Conservation (phyloP, 768 basidiomycete genomes). For the Amanita brunnescens region DNA sequence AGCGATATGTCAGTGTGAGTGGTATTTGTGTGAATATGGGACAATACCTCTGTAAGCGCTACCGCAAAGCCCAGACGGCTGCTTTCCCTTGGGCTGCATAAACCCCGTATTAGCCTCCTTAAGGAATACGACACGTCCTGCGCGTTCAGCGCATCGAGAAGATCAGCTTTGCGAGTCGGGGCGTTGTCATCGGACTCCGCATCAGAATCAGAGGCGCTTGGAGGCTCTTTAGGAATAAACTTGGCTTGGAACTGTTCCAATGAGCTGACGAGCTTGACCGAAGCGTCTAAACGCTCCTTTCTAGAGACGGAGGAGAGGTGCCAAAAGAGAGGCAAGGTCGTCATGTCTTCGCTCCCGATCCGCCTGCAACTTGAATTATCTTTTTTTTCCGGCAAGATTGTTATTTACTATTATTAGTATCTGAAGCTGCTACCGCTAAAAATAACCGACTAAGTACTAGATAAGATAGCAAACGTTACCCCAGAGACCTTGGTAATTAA, state of each 20-base stretch:
- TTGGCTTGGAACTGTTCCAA: constrained; percentile 81
- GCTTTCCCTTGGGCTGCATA: constrained; percentile 89
- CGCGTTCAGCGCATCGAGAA: constrained; percentile 63
- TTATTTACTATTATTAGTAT: constrained; percentile 4
- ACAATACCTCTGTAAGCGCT: constrained; percentile 85
- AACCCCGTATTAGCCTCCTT: constrained; percentile 74
- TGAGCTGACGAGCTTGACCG: constrained; percentile 71
- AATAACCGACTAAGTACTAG: no score
- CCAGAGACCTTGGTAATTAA: neutral
- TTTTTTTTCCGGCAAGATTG: constrained; percentile 7
- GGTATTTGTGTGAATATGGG: neutral
- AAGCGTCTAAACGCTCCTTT: constrained; percentile 76
- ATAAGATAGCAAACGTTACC: no score
- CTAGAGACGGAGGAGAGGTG: constrained; percentile 76
- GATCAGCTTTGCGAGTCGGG: constrained; percentile 28
- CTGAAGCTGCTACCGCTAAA: neutral
- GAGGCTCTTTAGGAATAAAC: constrained; percentile 37
- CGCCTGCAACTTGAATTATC: neutral
- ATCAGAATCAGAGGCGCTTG: constrained; percentile 27
- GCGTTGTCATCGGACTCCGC: constrained; percentile 41
- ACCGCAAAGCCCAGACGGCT: constrained; percentile 94
- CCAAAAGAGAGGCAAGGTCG: constrained; percentile 92
- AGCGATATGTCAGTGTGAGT: constrained; percentile 5
- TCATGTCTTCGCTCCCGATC: no score
- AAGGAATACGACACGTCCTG: constrained; percentile 93